Evolutionary conservation across 2,329 filamentous ascomycete genomes (phyloP), one percentile per base, ranked within the genome.

Genomic region (Alternaria gansuensis): DNA sequence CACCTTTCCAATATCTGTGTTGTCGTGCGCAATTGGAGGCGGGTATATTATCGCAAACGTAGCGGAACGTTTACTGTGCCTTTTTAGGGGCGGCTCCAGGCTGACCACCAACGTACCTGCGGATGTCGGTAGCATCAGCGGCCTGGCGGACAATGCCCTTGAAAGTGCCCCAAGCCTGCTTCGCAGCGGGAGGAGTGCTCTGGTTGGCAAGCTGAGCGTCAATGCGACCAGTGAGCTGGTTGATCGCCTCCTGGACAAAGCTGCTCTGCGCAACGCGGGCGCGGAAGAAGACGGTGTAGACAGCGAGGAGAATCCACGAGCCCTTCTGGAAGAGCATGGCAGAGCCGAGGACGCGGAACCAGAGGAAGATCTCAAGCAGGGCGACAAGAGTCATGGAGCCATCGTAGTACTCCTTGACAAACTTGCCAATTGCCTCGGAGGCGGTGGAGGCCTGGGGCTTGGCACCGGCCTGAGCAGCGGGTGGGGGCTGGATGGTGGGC

Each of bases 381-480:
- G 94, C 90, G 31, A 99, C 95, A 61, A 98, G 83, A 57, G 90
- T 91, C 95, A 99, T 99, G 79, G 92, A 96, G 62, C 87, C 82
- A 78, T 99, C 95, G 77, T 99, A 99, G 86, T 98, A 97, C 77
- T 93, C 88, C 88, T 98, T 98, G 78, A 99, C 93, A 74, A 99
- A 99, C 72, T 85, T 85, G 69, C 93, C 93, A 78, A 99, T 97
- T 68, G 84, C 86, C 63, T 97, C 93, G 53, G 91, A 89, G 56
- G 93, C 80, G 41, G 88, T 87, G 62, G 85, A 84, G 33, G 83
- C 82, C 81, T 87, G 81, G 70, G 74, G 82, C 79, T 77, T 90
- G 60, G 84, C 82, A 63, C 80, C 82, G 37, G 85, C 79, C 39
- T 62, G 58, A 34, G 85, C 79, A 34, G 64, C 72, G 66, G 84